phyloP scores from a whole-genome alignment of 805 yeast genomes.

The Candida rishiriensis region DNA sequence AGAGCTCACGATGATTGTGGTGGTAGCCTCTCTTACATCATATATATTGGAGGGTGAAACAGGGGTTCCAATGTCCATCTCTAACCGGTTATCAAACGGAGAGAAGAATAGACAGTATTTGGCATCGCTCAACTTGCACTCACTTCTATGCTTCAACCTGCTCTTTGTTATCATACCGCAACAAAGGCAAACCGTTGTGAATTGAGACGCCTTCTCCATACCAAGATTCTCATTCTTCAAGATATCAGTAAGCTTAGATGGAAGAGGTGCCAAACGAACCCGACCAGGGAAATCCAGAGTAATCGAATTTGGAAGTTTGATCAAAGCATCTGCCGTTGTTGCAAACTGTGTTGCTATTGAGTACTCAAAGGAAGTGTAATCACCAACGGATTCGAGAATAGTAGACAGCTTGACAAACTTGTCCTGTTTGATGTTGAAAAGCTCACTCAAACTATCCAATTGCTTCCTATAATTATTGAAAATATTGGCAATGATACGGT shows the following conservation, averaged over 20 bases:
- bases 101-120: slow-evolving; percentile 21
- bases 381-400: slow-evolving; percentile 10
- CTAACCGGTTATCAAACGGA: slow-evolving; percentile 23
- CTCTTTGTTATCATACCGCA: slow-evolving; percentile 21
- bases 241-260: slow-evolving; percentile 38
- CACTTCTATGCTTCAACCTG: slow-evolving; percentile 12
- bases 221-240: slow-evolving; percentile 41
- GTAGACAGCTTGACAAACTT: slow-evolving; percentile 23
- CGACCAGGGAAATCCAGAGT: slow-evolving; percentile 25
- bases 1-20: slow-evolving; percentile 37
- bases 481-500: slow-evolving; percentile 31
- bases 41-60: not conserved
- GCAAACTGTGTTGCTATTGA: slow-evolving; percentile 15
- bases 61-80: slow-evolving; percentile 3
- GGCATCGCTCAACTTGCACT: slow-evolving; percentile 20
- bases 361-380: slow-evolving; percentile 12
- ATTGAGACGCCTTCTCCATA: slow-evolving; percentile 17
- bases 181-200: slow-evolving; percentile 19
- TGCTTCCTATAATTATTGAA: slow-evolving; percentile 30
- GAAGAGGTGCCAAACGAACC: slow-evolving; percentile 20
- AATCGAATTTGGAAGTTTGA: slow-evolving; percentile 29
- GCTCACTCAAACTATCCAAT: slow-evolving; percentile 26
- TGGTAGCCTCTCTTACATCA: not conserved
- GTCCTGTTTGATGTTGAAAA: slow-evolving; percentile 24
- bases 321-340: slow-evolving; percentile 4